Base-by-base conservation (phyloP, 2,329 filamentous ascomycete species). In the Apiospora saccharicola region DNA sequence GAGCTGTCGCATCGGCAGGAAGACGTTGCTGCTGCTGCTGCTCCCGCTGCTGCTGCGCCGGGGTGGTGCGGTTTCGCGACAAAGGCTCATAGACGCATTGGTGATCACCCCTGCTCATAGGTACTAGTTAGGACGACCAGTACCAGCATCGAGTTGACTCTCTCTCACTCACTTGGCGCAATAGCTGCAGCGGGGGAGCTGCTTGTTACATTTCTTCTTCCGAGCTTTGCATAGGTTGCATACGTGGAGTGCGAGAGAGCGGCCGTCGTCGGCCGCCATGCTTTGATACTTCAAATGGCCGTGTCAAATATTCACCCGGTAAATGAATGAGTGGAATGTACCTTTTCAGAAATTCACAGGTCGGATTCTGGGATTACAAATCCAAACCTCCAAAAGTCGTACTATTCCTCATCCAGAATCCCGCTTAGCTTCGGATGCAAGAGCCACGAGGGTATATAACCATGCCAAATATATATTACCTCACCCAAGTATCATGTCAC, bases 141-240 rank as follows among this genome's bases (percentile, higher is more conserved):
- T 34, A 37, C 37, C 37, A 41, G 37, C 37, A 41, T 41, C 37
- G 37, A 10, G 37, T 41, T 41, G 37, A 41, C 37, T 41, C 37
- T 41, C 37, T 13, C 13, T 22, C 19, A 43, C 69, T 71, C 22
- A 67, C 70, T 24, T 44, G 26, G 14, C 26, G 34, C 74, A 75
- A 37, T 71, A 71, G 6, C 73, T 68, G 26, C 74, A 75, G n/a
- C 19, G 30, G 7, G 74, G 73, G 3, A 74, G 49, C 12, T 61
- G 13, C 67, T 74, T 73, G 64, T 74, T 71, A 53, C 74, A 75
- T 6, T 41, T 71, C 49, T 74, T 73, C 70, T 75, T 75, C 10
- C 72, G 67, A 3, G 30, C n/a, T 67, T 75, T 75, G 71, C 73
- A 75, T 14, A 68, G 44, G 30, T 46, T 26, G 43, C 74, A 75